Evolutionary conservation across 2,329 filamentous ascomycete species (phyloP).

Genomic region (Aspergillus brunneoviolaceus): DNA sequence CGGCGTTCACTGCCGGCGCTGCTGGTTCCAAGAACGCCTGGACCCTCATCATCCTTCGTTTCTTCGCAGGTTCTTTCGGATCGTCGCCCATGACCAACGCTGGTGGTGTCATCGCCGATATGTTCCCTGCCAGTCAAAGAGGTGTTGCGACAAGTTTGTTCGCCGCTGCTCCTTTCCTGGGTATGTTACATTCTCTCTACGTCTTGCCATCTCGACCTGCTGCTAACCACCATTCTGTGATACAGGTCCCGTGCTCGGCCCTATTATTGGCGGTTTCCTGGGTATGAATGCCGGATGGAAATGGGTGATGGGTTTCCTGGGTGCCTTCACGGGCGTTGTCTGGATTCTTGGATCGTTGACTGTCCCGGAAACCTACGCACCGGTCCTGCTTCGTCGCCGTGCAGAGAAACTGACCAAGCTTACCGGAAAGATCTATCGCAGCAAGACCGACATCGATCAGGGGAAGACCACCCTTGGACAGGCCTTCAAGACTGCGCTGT

Average conservation of each 20-base stretch:
- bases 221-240: slow-evolving; percentile 1
- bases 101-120: slow-evolving; percentile 63
- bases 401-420: slow-evolving; percentile 50
- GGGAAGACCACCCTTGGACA: slow-evolving; percentile 42
- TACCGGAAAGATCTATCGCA: slow-evolving; percentile 51
- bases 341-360: slow-evolving; percentile 43
- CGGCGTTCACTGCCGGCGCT: slow-evolving; percentile 61
- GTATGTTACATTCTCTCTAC: slow-evolving; percentile 9
- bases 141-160: slow-evolving; percentile 64
- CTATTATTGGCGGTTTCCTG: slow-evolving; percentile 67
- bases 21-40: slow-evolving; percentile 59
- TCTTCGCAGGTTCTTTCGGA: slow-evolving; percentile 64
- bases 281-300: slow-evolving; percentile 65
- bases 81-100: slow-evolving; percentile 63
- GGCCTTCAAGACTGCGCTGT: slow-evolving; percentile 50
- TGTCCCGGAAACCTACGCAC: slow-evolving; percentile 47
- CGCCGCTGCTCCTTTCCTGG: slow-evolving; percentile 66
- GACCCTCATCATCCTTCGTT: slow-evolving; percentile 64
- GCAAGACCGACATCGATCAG: slow-evolving; percentile 41
- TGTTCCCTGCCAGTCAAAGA: slow-evolving; percentile 55
- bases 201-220: not conserved
- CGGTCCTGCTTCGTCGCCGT: slow-evolving; percentile 52
- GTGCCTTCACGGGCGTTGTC: slow-evolving; percentile 62
- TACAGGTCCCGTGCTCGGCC: slow-evolving; percentile 58
- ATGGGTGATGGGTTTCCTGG: slow-evolving; percentile 65